Evolutionary conservation across 768 basidiomycete genomes (phyloP), one percentile per base, ranked within the genome.

Genomic region (Crepidotus variabilis): DNA sequence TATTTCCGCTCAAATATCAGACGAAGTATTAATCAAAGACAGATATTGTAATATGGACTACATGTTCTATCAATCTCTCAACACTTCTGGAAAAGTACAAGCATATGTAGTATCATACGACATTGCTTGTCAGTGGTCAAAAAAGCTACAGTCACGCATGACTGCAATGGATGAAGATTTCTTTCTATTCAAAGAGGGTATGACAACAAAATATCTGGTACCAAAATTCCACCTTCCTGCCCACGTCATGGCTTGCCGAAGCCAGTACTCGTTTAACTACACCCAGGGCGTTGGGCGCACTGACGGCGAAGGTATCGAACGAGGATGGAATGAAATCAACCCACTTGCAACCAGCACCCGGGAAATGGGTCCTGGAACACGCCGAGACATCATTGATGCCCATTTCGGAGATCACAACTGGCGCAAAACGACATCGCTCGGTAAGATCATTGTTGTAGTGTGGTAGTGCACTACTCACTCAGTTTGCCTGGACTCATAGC

Each of bases 41-140:
- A 63, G 71, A 20, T 70, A 72, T 54, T 62, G 60, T 33, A 73
- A 72, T 51, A 69, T 72, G 67, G 71, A 72, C 51, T 73, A 62
- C 39, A 52, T 70, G 5, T 65, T 71, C 32, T 54, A 59, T 22
- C 55, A 20, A 1, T 50, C 33, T 2, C 36, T 67, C 0, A 21
- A 52, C 14, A 22, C 51, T 23, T 48, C 52, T 18, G 32, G 32
- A 7, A 2, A 52, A 1, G 22, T 61, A 6, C 9, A 56, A n/a
- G 47, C 47, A 0, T 51, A 61, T 22, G 51, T 66, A 10, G 23
- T 71, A 0, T 63, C 67, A 0, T 71, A 71, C 54, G 68, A 71
- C 47, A 67, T 71, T 32, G 65, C 61, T 0, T 69, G 68, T 58
- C 67, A 68, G 48, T 69, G 64, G 63, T 60, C 58, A 1, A 59